phyloP scores from a whole-genome alignment of 2,329 filamentous ascomycete species.

The Cladosporium sp. region DNA sequence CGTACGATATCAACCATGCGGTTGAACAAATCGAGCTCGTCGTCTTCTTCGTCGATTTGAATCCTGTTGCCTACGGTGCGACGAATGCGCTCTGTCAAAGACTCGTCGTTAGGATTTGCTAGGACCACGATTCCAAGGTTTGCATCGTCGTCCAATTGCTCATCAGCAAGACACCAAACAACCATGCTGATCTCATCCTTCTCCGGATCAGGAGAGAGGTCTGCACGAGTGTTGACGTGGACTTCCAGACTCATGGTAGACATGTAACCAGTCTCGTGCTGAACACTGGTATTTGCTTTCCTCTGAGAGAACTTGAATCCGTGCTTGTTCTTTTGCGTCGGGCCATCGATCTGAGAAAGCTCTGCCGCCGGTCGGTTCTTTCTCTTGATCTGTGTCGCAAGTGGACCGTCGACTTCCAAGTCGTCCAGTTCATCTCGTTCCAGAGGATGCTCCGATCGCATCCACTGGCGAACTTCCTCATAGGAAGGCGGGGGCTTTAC shows the following conservation, averaged over 20 bases:
- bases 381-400: constrained; percentile 27
- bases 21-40: constrained; percentile 79
- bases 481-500: constrained; percentile 64
- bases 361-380: constrained; percentile 31
- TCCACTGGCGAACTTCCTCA: constrained; percentile 66
- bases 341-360: constrained; percentile 81
- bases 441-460: constrained; percentile 35
- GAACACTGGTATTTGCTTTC: constrained; percentile 66
- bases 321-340: constrained; percentile 75
- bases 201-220: constrained; percentile 80
- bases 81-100: constrained; percentile 56
- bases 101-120: constrained; percentile 46
- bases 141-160: constrained; percentile 65
- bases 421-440: constrained; percentile 17
- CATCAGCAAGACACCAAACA: constrained; percentile 69
- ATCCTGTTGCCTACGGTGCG: constrained; percentile 51
- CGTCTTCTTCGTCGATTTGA: constrained; percentile 67
- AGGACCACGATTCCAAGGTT: constrained; percentile 70
- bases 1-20: constrained; percentile 84
- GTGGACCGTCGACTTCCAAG: constrained; percentile 28
- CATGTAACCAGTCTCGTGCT: constrained; percentile 90
- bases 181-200: constrained; percentile 83
- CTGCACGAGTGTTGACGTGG: constrained; percentile 80
- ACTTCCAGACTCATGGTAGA: constrained; percentile 91
- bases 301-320: constrained; percentile 84